These are phyloP conservation scores for Tricholoma flavovirens DNA, from an alignment of 768 basidiomycete genomes.

Conservation along the genomic window DNA sequence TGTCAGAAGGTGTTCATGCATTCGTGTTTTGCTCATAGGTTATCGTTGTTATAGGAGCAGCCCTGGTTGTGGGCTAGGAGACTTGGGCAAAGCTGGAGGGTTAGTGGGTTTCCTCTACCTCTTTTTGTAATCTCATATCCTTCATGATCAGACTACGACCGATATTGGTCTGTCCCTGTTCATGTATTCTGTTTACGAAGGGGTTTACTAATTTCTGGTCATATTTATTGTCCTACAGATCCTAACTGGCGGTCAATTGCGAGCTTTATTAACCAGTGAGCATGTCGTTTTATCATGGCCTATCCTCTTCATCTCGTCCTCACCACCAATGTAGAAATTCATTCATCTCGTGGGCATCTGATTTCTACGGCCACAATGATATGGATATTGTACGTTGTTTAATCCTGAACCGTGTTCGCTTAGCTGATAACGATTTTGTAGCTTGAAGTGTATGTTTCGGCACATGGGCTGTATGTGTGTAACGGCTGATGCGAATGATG, in stretches of 20 bases:
- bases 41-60: conserved; percentile 36
- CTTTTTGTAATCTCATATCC: background rate
- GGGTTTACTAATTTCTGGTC: background rate
- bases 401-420: background rate
- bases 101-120: conserved; percentile 19
- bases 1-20: background rate
- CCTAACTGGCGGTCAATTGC: conserved; percentile 51
- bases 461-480: background rate
- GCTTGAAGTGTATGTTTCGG: conserved; percentile 45
- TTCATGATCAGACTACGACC: conserved; percentile 38
- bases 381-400: conserved; percentile 51
- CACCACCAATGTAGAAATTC: conserved; percentile 42
- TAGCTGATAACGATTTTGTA: conserved; percentile 13
- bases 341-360: conserved; percentile 56
- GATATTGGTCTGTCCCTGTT: conserved; percentile 31
- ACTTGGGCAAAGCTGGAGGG: conserved; percentile 71
- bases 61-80: conserved; percentile 38
- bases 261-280: conserved; percentile 54
- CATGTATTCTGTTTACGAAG: background rate
- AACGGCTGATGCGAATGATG: background rate
- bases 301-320: background rate
- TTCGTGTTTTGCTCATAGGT: background rate
- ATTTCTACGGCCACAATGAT: conserved; percentile 65
- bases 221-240: background rate
- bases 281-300: background rate